Evolutionary conservation across 331 rosid genomes (phyloP), one percentile per base, ranked within the genome.

Genomic region (Dryas integrifolia): DNA sequence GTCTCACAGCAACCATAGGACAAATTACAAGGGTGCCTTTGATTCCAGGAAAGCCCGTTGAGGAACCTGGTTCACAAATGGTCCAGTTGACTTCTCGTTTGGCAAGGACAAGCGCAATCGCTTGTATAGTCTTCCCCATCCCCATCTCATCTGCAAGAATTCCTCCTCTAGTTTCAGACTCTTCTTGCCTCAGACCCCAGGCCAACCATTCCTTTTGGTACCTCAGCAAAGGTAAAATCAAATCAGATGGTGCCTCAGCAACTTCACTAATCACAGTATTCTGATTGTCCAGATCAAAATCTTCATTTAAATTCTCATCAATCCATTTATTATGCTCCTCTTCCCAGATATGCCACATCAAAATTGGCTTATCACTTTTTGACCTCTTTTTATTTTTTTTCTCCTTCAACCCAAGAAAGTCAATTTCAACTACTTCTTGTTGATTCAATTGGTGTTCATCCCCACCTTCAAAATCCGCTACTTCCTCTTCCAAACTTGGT

Each of bases 111-210:
- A 94, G 95, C 6, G 98, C 85, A 80, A 94, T 94, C 15, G 98
- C 97, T 89, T 94, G 98, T 61, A 94, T 77, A 69, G 98, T 94
- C 81, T 94, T 94, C 73, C 98, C 98, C 98, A 94, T 94, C 62
- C 98, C 98, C 98, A 94, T 94, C 83, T 94, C 98, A 76, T 94
- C 98, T 4, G 98, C 98, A 67, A 94, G 98, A 67, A 94, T 94
- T 65, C 98, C 96, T 49, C 98, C 98, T 80, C 75, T 88, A 71
- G 55, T 77, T 9, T 6, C 60, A 65, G 95, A 89, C 39, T 45
- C 67, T 82, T 94, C 98, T 76, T 94, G 97, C 77, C 83, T 85
- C 85, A 89, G 65, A 63, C 95, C 98, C 98, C 98, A 94, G 14
- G 96, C 85, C 79, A 94, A 75, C 98, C 98, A 94, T 79, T 94